A percentile compares a stretch with the other conserved stretches of the same genome.
These are phyloP conservation scores for Cladosporium sp. DNA, from an alignment of 2,329 filamentous ascomycete genomes.

Conservation along the genomic window DNA sequence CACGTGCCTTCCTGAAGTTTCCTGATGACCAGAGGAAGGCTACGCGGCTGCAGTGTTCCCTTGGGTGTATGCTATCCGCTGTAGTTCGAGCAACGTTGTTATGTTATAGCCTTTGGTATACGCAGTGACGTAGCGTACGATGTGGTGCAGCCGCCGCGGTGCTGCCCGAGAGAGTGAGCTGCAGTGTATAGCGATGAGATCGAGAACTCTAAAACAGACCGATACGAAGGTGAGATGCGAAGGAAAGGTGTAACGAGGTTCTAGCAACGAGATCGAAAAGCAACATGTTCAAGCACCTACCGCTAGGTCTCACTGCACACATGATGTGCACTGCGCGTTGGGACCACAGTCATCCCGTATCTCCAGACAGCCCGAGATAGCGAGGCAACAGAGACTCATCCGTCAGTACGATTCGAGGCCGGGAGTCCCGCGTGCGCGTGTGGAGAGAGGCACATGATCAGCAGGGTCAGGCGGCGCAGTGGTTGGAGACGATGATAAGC, in stretches of 20 bases:
- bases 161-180: neutral
- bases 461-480: constrained; percentile 8
- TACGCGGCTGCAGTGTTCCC: neutral
- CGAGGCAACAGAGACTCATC: neutral
- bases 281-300: neutral
- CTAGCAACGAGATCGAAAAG: neutral
- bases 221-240: neutral
- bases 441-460: constrained; percentile 6
- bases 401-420: neutral
- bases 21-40: neutral
- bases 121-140: neutral
- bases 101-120: neutral
- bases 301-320: neutral
- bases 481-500: neutral
- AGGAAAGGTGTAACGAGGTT: neutral
- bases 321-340: neutral
- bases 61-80: neutral
- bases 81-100: neutral
- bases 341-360: neutral
- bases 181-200: neutral
- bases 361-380: neutral
- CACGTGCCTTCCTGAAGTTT: neutral
- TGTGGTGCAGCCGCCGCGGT: neutral
- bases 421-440: neutral
- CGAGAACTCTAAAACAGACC: neutral